A percentile compares a stretch with the other conserved stretches of the same genome.
Conservation (phyloP, 208 protist species). For the Crithidia expoeki region DNA sequence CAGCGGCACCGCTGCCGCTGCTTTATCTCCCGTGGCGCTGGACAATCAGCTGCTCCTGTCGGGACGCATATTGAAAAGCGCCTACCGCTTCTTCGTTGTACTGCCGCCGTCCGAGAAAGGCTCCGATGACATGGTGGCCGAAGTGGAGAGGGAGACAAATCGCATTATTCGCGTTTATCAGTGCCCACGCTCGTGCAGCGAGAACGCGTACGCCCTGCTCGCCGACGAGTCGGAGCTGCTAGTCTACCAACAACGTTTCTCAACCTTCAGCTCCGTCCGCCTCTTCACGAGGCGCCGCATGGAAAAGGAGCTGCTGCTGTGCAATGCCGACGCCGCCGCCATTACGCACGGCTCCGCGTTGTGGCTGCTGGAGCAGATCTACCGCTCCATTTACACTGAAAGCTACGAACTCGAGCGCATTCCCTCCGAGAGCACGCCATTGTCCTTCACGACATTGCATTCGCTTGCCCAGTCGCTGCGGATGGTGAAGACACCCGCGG, state of each 20-base stretch:
- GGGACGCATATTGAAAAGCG: constrained; percentile 62
- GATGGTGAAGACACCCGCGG: constrained; percentile 30
- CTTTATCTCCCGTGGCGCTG: constrained; percentile 36
- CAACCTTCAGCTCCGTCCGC: constrained; percentile 60
- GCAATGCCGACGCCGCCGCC: constrained; percentile 33
- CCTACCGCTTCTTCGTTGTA: constrained; percentile 63
- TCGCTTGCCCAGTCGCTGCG: constrained; percentile 45
- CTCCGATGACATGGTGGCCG: constrained; percentile 70
- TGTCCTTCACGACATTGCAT: constrained; percentile 48
- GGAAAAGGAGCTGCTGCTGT: constrained; percentile 46
- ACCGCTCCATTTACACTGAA: constrained; percentile 69
- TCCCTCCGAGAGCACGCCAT: constrained; percentile 49
- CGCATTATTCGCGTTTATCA: constrained; percentile 72
- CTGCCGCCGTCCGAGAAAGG: constrained; percentile 58
- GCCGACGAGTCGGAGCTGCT: constrained; percentile 81
- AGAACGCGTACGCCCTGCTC: constrained; percentile 73
- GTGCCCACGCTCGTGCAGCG: constrained; percentile 59
- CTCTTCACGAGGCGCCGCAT: constrained; percentile 45
- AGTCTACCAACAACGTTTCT: constrained; percentile 78
- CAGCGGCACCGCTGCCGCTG: background rate
- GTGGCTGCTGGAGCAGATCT: constrained; percentile 70
- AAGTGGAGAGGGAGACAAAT: constrained; percentile 57
- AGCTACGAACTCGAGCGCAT: constrained; percentile 69
- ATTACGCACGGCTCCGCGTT: constrained; percentile 39
- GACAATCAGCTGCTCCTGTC: constrained; percentile 48